These are phyloP conservation scores for Apium graveolens DNA, from an alignment of 129 eudicot genomes.

Conservation along the genomic window DNA sequence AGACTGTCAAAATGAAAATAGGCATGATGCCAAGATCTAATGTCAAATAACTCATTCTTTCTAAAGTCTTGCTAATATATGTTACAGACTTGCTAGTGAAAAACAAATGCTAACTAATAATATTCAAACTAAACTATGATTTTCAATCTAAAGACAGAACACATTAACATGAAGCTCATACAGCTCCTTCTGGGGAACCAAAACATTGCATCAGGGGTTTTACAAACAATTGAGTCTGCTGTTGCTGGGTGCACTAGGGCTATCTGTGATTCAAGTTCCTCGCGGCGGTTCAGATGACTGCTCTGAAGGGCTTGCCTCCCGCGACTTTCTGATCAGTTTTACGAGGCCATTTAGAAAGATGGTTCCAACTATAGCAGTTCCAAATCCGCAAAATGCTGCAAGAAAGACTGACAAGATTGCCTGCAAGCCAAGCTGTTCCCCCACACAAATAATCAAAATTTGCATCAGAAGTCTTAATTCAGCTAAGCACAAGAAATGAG, in stretches of 20 bases:
- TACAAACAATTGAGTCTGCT: background rate
- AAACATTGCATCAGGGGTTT: background rate
- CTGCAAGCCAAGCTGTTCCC: slow-evolving; percentile 54
- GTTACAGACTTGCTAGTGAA: background rate
- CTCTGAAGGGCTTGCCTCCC: slow-evolving; percentile 16
- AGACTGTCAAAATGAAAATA: background rate
- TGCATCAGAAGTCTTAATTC: background rate
- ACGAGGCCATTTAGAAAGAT: slow-evolving; percentile 46
- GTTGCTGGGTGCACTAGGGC: background rate
- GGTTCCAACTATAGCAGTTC: slow-evolving; percentile 78
- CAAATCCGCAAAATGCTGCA: slow-evolving; percentile 89
- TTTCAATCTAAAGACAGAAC: background rate
- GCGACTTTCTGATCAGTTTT: slow-evolving; percentile 38
- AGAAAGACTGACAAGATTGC: slow-evolving; percentile 78
- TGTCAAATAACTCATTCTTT: background rate
- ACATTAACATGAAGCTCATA: background rate
- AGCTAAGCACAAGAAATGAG: background rate
- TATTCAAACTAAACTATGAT: background rate
- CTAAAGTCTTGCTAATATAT: background rate
- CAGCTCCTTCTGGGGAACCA: background rate
- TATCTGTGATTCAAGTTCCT: slow-evolving; percentile 9
- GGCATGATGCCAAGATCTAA: background rate
- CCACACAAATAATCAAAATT: slow-evolving; percentile 7
- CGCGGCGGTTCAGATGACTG: slow-evolving; percentile 26
- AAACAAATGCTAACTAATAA: background rate